phyloP scores from a whole-genome alignment of 2,329 filamentous ascomycete species.

The Penicillium brasilianum region DNA sequence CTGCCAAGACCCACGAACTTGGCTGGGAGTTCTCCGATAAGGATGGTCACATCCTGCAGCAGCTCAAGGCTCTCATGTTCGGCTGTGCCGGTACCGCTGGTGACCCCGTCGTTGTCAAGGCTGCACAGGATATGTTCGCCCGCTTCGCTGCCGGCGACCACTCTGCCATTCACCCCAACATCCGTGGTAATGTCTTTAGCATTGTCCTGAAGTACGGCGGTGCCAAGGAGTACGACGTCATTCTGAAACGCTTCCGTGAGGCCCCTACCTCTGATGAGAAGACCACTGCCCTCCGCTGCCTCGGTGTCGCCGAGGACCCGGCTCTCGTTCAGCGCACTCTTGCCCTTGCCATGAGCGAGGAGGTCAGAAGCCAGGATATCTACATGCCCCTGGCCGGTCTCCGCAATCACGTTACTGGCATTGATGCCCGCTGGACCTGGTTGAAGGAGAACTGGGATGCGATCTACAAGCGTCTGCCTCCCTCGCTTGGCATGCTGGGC shows the following conservation, averaged over 20 bases:
- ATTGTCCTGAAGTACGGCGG: constrained; percentile 85
- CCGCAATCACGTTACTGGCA: constrained; percentile 75
- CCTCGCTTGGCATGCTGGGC: constrained; percentile 84
- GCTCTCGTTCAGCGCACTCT: constrained; percentile 83
- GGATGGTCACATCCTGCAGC: constrained; percentile 88
- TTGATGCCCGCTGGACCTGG: constrained; percentile 81
- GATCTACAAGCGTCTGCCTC: constrained; percentile 78
- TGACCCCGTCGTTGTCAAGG: constrained; percentile 76
- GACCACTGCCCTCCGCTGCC: constrained; percentile 82
- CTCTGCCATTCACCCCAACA: constrained; percentile 86
- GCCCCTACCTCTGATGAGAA: constrained; percentile 84
- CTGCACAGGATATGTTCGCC: constrained; percentile 87
- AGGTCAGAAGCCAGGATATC: constrained; percentile 93
- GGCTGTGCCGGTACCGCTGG: constrained; percentile 79
- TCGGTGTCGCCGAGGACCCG: constrained; percentile 78
- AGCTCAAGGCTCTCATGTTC: constrained; percentile 93
- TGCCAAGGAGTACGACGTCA: constrained; percentile 79
- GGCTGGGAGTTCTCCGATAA: constrained; percentile 86
- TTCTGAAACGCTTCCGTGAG: constrained; percentile 75
- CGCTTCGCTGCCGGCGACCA: constrained; percentile 81
- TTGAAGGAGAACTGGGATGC: constrained; percentile 88
- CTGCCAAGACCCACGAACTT: constrained; percentile 79
- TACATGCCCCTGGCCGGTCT: constrained; percentile 85
- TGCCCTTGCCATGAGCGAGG: constrained; percentile 72
- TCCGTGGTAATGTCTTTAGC: constrained; percentile 83